Conservation (phyloP, 495 filamentous ascomycete genomes). For the Penicillium lividum region DNA sequence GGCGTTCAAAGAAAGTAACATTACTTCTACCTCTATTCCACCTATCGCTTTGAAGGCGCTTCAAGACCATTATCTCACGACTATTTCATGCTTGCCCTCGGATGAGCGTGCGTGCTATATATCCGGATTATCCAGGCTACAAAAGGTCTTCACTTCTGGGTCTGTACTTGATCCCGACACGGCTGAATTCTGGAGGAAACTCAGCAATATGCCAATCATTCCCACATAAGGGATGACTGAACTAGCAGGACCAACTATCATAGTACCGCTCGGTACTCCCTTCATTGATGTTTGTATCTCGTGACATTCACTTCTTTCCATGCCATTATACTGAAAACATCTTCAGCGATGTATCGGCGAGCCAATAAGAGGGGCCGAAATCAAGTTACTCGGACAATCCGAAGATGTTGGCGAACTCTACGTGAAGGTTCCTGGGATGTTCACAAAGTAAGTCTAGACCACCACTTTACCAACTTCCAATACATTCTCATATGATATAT, state of each 20-base stretch:
- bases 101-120: neutral
- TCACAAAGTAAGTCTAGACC: neutral
- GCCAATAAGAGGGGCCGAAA: neutral
- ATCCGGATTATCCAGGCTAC: neutral
- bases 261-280: neutral
- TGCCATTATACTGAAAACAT: no score
- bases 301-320: no score
- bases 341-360: neutral
- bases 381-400: neutral
- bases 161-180: neutral
- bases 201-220: neutral
- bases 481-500: neutral
- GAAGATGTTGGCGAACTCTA: neutral
- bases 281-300: neutral
- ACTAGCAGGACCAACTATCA: neutral
- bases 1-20: neutral
- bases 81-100: neutral
- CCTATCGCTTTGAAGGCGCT: neutral
- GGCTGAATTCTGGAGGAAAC: neutral
- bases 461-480: neutral
- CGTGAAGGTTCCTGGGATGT: neutral
- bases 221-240: neutral
- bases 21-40: neutral
- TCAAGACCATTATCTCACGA: neutral
- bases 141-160: neutral